Evolutionary conservation across 208 protist species (phyloP).

Genomic region (Leishmania gerbilli): DNA sequence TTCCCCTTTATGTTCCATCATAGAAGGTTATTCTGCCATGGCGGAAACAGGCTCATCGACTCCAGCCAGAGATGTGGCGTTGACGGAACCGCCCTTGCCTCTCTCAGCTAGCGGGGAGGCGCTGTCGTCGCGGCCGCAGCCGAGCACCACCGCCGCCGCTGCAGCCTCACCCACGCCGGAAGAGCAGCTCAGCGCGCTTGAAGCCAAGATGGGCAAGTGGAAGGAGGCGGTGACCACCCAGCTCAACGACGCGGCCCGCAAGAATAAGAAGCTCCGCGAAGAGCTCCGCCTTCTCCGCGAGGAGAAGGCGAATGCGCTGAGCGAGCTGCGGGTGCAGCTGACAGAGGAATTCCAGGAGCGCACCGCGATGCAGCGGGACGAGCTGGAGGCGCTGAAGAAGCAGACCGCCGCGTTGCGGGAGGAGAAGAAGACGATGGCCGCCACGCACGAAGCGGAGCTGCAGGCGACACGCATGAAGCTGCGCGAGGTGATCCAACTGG

Average conservation of each 20-base stretch:
- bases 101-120: not conserved
- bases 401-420: conserved; percentile 38
- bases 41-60: not conserved
- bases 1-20: not conserved
- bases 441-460: conserved; percentile 50
- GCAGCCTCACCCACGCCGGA: conserved; percentile 21
- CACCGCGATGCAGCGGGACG: conserved; percentile 58
- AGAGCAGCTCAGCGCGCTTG: conserved; percentile 45
- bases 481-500: conserved; percentile 30
- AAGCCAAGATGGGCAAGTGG: conserved; percentile 57
- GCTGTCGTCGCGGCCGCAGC: not conserved
- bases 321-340: conserved; percentile 54
- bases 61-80: not conserved
- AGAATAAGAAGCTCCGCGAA: conserved; percentile 77
- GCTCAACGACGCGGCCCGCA: conserved; percentile 59
- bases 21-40: not conserved
- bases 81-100: not conserved
- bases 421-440: conserved; percentile 46
- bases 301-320: conserved; percentile 38
- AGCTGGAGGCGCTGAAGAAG: conserved; percentile 37
- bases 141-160: not conserved
- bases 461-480: conserved; percentile 19
- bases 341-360: conserved; percentile 75
- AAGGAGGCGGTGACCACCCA: conserved; percentile 63
- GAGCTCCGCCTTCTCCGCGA: conserved; percentile 40